Evolutionary conservation across 192 early-diverging fungal species (phyloP).

Genomic region (Allomyces arbusculus): DNA sequence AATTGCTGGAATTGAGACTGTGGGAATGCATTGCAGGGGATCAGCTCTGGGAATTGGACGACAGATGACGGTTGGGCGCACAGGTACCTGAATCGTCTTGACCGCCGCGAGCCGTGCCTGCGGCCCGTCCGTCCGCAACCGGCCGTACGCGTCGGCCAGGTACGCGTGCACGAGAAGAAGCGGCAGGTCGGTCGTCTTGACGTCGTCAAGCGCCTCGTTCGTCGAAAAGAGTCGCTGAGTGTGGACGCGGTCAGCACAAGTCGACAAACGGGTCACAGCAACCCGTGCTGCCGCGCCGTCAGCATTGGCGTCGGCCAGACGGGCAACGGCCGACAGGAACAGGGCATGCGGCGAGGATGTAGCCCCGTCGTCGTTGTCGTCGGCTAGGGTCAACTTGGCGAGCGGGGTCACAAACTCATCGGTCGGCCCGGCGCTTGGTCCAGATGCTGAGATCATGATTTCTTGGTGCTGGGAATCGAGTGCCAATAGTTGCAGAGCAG

Average conservation of each 20-base stretch:
- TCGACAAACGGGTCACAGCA: not conserved
- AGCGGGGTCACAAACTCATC: too few relatives aligned
- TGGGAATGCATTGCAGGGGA: too few relatives aligned
- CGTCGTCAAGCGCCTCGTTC: not conserved
- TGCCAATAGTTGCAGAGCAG: too few relatives aligned
- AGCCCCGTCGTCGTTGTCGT: too few relatives aligned
- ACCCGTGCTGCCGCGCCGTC: not conserved
- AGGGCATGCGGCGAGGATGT: not conserved
- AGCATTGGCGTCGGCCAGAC: not conserved
- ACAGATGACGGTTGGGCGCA: too few relatives aligned
- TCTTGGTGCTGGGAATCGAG: too few relatives aligned
- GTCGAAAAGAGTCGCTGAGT: not conserved
- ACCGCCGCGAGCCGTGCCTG: not conserved
- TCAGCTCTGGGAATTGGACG: too few relatives aligned
- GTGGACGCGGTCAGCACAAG: not conserved
- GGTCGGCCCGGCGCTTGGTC: too few relatives aligned
- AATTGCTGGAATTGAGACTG: too few relatives aligned
- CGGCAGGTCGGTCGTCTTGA: not conserved
- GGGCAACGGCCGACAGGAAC: not conserved
- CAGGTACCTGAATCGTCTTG: not conserved
- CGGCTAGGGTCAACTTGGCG: too few relatives aligned
- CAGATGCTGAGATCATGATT: too few relatives aligned
- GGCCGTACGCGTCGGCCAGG: not conserved
- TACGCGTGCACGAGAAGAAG: not conserved
- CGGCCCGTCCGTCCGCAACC: not conserved